Percentiles rank a stretch among this genome's conserved stretches.
Conservation (phyloP, 2,329 filamentous ascomycete genomes). For the Amphichorda felina region DNA sequence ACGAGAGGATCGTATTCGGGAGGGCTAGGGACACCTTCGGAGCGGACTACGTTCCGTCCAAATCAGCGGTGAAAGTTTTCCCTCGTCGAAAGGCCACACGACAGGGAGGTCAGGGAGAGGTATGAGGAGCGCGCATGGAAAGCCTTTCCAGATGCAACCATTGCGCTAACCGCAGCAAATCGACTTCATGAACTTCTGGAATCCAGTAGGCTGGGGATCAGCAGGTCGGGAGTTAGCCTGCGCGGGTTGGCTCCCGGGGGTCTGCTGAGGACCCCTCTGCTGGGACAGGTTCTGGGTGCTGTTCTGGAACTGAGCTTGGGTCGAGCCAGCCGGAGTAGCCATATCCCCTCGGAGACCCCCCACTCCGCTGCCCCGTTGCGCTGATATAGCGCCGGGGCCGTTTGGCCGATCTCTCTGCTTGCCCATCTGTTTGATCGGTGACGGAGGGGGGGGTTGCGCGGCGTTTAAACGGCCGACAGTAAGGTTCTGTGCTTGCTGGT, state of each 20-base stretch:
- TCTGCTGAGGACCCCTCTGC: slow-evolving; percentile 46
- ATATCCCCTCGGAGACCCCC: slow-evolving; percentile 65
- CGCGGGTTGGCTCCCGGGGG: slow-evolving; percentile 42
- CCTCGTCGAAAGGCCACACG: too few relatives aligned
- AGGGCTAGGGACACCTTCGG: too few relatives aligned
- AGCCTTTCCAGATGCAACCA: neutral
- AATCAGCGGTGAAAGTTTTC: too few relatives aligned
- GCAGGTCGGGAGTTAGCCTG: slow-evolving; percentile 42
- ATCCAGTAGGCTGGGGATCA: slow-evolving; percentile 66
- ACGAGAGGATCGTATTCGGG: too few relatives aligned
- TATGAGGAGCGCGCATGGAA: too few relatives aligned
- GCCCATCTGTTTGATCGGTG: slow-evolving; percentile 70
- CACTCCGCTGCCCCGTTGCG: slow-evolving; percentile 66
- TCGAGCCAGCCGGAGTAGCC: slow-evolving; percentile 78
- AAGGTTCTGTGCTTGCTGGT: slow-evolving; percentile 50
- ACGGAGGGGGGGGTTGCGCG: slow-evolving; percentile 80
- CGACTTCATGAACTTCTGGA: slow-evolving; percentile 87
- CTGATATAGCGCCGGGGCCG: slow-evolving; percentile 59
- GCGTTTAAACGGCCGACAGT: slow-evolving; percentile 87
- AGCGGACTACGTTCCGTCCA: too few relatives aligned
- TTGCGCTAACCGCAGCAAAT: slow-evolving; percentile 67
- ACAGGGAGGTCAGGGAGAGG: too few relatives aligned
- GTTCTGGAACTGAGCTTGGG: slow-evolving; percentile 93
- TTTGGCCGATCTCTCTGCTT: slow-evolving; percentile 67
- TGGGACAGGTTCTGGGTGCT: slow-evolving; percentile 78